Conservation (phyloP, 2,329 filamentous ascomycete genomes). For the Neopestalotiopsis sp. region DNA sequence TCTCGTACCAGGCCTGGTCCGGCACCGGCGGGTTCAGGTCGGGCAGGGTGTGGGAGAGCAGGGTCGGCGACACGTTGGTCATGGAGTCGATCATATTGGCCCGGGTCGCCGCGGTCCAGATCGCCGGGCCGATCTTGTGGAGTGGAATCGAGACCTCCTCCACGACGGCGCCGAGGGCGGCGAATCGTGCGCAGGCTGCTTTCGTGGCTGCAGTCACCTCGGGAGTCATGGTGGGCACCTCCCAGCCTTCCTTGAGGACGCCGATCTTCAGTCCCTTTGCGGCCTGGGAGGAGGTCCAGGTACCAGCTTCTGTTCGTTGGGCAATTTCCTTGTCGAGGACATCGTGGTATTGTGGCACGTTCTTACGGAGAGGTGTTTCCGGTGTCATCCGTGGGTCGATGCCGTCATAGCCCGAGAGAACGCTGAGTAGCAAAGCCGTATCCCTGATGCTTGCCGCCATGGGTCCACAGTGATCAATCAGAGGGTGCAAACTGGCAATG, state of each 20-base stretch:
- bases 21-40: slow-evolving; percentile 34
- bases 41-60: slow-evolving; percentile 35
- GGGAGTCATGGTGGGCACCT: slow-evolving; percentile 39
- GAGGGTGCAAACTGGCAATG: slow-evolving; percentile 42
- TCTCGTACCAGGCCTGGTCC: slow-evolving; percentile 46
- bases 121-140: slow-evolving; percentile 48
- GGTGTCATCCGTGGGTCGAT: slow-evolving; percentile 47
- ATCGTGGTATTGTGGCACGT: slow-evolving; percentile 37
- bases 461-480: slow-evolving; percentile 49
- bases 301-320: slow-evolving; percentile 1
- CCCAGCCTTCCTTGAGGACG: slow-evolving; percentile 48
- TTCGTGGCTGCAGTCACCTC: slow-evolving; percentile 43
- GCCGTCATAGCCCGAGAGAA: slow-evolving; percentile 53
- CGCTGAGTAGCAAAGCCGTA: slow-evolving; percentile 45
- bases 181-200: slow-evolving; percentile 40
- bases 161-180: slow-evolving; percentile 46
- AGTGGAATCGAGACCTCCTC: slow-evolving; percentile 51
- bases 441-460: slow-evolving; percentile 47
- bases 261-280: slow-evolving; percentile 48
- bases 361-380: slow-evolving; percentile 37
- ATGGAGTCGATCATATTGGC: slow-evolving; percentile 37
- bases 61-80: slow-evolving; percentile 34
- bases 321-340: slow-evolving; percentile 26
- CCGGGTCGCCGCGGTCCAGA: slow-evolving; percentile 50
- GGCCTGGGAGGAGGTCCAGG: slow-evolving; percentile 21